Evolutionary conservation across 371 early-diverging fungal species (phyloP).

Genomic region (Haplosporangium sp.): DNA sequence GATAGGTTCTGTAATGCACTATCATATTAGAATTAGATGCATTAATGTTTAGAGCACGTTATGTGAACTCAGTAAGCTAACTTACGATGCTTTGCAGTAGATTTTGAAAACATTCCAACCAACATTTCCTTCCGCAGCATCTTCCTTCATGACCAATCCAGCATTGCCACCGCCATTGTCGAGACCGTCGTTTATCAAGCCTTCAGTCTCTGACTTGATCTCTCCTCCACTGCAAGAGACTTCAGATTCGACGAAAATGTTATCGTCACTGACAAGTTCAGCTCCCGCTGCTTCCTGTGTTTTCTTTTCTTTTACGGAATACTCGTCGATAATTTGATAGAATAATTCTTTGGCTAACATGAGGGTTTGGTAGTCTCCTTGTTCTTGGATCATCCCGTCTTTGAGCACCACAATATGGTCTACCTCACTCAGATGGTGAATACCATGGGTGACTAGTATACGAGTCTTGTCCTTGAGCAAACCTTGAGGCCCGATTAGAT

Average conservation of each 20-base stretch:
- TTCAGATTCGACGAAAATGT: conserved; percentile 32
- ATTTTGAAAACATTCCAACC: conserved; percentile 71
- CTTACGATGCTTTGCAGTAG: conserved; percentile 67
- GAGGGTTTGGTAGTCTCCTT: conserved; percentile 74
- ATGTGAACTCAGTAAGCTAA: neutral
- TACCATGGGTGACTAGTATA: conserved; percentile 88
- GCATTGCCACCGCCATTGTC: conserved; percentile 14
- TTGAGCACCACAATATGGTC: conserved; percentile 78
- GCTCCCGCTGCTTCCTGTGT: neutral
- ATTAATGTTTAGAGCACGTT: too few relatives aligned
- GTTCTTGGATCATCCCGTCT: conserved; percentile 77
- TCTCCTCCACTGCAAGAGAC: conserved; percentile 11
- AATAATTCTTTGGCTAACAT: conserved; percentile 71
- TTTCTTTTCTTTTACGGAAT: conserved; percentile 18
- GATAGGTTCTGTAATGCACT: conserved; percentile 22
- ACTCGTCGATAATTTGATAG: conserved; percentile 58
- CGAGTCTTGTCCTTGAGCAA: conserved; percentile 82
- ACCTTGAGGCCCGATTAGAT: conserved; percentile 83
- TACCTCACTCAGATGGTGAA: conserved; percentile 76
- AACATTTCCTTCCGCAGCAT: conserved; percentile 72
- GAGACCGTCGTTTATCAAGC: neutral
- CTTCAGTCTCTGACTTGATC: conserved; percentile 19
- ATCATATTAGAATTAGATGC: too few relatives aligned
- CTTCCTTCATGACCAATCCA: conserved; percentile 47
- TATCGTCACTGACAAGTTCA: neutral